Evolutionary conservation across 208 protist species (phyloP).

Genomic region (Crithidia bombi): DNA sequence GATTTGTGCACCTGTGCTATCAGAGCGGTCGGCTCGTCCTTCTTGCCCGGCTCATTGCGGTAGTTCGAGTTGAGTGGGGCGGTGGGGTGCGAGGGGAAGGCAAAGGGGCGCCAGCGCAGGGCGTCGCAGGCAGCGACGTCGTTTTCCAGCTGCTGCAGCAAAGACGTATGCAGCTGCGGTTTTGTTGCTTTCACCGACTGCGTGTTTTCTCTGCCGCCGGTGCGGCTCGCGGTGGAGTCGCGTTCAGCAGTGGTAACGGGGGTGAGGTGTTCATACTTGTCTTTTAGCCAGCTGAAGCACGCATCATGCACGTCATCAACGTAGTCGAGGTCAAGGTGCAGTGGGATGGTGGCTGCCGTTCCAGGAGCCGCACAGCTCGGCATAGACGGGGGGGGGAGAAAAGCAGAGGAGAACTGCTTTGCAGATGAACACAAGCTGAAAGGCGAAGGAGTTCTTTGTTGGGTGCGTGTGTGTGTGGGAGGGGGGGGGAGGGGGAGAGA

Average conservation of each 20-base stretch:
- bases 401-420: not conserved
- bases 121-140: constrained; percentile 52
- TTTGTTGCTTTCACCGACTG: not conserved
- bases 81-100: constrained; percentile 48
- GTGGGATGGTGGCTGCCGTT: not conserved
- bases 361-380: not conserved
- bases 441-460: too few species aligned
- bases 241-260: not conserved
- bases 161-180: constrained; percentile 7
- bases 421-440: too few species aligned
- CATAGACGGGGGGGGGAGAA: constrained; percentile 13
- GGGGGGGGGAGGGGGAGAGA: too few species aligned
- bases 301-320: constrained; percentile 39
- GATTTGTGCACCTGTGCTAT: constrained; percentile 10
- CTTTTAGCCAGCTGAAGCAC: constrained; percentile 55
- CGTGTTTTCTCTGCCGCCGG: not conserved
- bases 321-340: constrained; percentile 23
- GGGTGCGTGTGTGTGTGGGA: too few species aligned
- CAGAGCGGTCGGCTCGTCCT: constrained; percentile 6
- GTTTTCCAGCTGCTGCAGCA: constrained; percentile 39
- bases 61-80: constrained; percentile 35
- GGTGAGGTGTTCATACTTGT: constrained; percentile 26
- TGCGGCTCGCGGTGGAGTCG: not conserved
- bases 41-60: constrained; percentile 26
- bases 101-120: constrained; percentile 51